Base-by-base conservation (phyloP, 2,329 filamentous ascomycete species). In the Mollisia scopiformis region DNA sequence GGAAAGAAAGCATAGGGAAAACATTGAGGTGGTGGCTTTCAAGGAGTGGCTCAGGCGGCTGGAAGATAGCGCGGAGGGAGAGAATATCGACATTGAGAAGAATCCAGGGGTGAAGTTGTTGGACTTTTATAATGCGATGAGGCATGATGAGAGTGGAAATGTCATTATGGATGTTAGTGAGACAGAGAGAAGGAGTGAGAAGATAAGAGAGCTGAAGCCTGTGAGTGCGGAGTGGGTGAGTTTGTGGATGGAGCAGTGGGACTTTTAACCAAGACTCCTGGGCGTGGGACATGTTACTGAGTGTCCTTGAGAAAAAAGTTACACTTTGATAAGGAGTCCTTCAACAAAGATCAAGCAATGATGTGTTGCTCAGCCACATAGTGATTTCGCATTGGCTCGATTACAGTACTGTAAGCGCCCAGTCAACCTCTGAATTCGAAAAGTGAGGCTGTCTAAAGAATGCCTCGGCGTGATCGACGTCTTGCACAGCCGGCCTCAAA, bases 181-280 rank as follows among this genome's bases (percentile, higher is more conserved):
- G 21, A 21, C 28, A 7, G 21, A 31, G 43, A 16, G 28, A 10
- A 33, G 14, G 25, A 60, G 52, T 28, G 14, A 27, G 19, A 37
- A 14, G 50, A n/a, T 60, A 25, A 43, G 33, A 21, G 35, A 14
- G 10, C 10, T 56, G 46, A 51, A 52, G 21, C 16, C 21, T 21
- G 52, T 52, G 23, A 13, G 21, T 13, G 14, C 21, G 14, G 52
- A 56, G 28, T 56, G 52, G 52, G 51, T 60, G 52, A 53, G 21
- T 16, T 28, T 60, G 2, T 56, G 58, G 58, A 19, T 56, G 21
- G 49, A 47, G 25, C 51, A 59, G 25, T 60, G 58, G 58, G 43
- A 25, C n/a, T 43, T 43, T 19, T 43, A 43, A n/a, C n/a, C n/a
- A n/a, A n/a, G n/a, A n/a, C n/a, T n/a, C n/a, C n/a, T n/a, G n/a